These are phyloP conservation scores for Podaxis sp. DNA, from an alignment of 768 basidiomycete genomes.

Conservation along the genomic window DNA sequence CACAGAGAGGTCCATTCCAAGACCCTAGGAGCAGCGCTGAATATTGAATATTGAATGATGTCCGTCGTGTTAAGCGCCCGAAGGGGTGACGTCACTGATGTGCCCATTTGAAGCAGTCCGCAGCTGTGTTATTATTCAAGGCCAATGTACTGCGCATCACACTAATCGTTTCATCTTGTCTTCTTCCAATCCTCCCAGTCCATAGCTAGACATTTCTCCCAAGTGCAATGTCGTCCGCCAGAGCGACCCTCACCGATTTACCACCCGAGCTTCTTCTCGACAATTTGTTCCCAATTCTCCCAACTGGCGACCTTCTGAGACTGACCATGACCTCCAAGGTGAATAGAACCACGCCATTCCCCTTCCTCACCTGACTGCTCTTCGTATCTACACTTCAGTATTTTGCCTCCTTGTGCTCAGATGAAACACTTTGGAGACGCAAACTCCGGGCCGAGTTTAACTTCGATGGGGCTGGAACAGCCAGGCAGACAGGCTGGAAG, in stretches of 20 bases:
- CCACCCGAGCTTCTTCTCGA: conserved; percentile 82
- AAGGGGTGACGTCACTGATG: not conserved
- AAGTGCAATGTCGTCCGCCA: not conserved
- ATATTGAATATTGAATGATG: not conserved
- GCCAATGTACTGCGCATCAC: not conserved
- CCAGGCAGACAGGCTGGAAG: conserved; percentile 77
- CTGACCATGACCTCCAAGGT: conserved; percentile 64
- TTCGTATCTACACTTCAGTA: conserved; percentile 29
- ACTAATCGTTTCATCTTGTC: not conserved
- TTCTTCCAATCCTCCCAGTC: not conserved
- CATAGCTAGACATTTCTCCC: not conserved
- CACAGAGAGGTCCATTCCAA: not conserved
- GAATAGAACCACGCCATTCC: conserved; percentile 6
- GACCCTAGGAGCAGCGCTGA: too few species aligned
- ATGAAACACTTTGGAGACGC: conserved; percentile 80
- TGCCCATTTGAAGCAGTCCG: not conserved
- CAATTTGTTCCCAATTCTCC: conserved; percentile 60
- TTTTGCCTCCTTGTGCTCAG: conserved; percentile 59
- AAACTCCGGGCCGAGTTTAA: conserved; percentile 73
- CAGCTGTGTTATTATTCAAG: not conserved
- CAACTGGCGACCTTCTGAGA: conserved; percentile 52
- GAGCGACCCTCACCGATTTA: conserved; percentile 35
- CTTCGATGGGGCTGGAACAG: conserved; percentile 70
- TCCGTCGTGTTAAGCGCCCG: not conserved
- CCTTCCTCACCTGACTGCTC: conserved; percentile 6